Evolutionary conservation across 805 yeast species (phyloP).

Genomic region (Kuraishia piskuri): DNA sequence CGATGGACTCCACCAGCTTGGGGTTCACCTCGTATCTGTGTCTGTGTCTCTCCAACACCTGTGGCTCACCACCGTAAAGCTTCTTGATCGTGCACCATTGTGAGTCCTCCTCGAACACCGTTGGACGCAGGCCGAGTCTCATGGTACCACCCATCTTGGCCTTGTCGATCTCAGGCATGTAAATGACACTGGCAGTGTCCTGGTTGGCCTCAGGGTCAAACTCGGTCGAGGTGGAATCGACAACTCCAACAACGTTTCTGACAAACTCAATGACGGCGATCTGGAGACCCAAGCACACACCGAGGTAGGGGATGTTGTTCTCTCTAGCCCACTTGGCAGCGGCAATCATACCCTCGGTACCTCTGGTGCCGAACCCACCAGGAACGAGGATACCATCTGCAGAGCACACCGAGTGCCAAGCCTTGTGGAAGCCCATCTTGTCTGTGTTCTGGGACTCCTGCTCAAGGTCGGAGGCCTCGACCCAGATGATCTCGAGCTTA

Average conservation of each 20-base stretch:
- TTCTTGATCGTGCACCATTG: constrained; percentile 65
- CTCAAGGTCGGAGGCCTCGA: constrained; percentile 88
- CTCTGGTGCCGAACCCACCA: constrained; percentile 97
- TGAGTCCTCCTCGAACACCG: constrained; percentile 63
- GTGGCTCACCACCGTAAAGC: constrained; percentile 63
- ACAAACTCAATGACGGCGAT: constrained; percentile 92
- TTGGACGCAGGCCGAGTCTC: constrained; percentile 94
- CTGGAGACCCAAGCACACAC: constrained; percentile 96
- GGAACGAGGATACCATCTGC: constrained; percentile 98
- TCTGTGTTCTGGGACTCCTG: constrained; percentile 51
- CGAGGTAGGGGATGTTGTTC: constrained; percentile 86
- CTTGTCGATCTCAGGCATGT: constrained; percentile 98
- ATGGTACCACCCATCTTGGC: constrained; percentile 96
- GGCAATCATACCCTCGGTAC: constrained; percentile 95
- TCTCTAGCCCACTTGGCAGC: constrained; percentile 99
- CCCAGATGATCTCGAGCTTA: constrained; percentile 87
- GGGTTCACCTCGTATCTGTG: constrained; percentile 98
- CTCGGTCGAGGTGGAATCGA: constrained; percentile 74
- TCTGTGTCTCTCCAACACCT: constrained; percentile 90
- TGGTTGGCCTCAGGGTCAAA: constrained; percentile 58
- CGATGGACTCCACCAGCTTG: constrained; percentile 58
- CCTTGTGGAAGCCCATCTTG: constrained; percentile 80
- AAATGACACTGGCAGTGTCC: constrained; percentile 70
- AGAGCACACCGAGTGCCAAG: constrained; percentile 88
- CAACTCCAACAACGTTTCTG: constrained; percentile 65